Evolutionary conservation across 2,329 filamentous ascomycete genomes (phyloP).

Genomic region (Ascochyta viciae-villosae): DNA sequence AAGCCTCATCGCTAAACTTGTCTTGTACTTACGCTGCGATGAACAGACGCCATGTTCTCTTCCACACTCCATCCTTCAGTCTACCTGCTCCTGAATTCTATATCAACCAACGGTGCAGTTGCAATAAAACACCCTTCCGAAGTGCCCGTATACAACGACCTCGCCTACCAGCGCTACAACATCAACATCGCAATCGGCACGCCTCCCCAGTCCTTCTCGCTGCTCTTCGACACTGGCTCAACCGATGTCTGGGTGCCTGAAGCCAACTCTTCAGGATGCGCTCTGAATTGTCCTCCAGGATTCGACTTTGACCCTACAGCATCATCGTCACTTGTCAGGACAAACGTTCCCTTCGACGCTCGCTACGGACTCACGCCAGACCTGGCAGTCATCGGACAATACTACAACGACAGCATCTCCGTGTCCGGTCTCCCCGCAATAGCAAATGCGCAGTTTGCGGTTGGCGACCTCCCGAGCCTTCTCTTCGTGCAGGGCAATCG

Average conservation of each 20-base stretch:
- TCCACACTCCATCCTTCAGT: not conserved
- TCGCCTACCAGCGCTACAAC: slow-evolving; percentile 17
- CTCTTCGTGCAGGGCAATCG: slow-evolving; percentile 14
- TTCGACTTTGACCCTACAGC: slow-evolving; percentile 7
- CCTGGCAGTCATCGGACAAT: slow-evolving; percentile 18
- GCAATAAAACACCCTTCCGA: not conserved
- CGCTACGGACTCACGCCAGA: slow-evolving; percentile 23
- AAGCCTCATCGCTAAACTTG: not conserved
- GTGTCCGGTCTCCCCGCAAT: not conserved
- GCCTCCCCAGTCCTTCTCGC: slow-evolving; percentile 16
- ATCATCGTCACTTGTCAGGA: not conserved
- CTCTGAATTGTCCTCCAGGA: slow-evolving; percentile 13
- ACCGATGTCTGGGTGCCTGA: slow-evolving; percentile 21
- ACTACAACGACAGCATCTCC: slow-evolving; percentile 21
- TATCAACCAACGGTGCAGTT: not conserved
- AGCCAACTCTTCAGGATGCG: slow-evolving; percentile 18
- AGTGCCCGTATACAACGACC: slow-evolving; percentile 7
- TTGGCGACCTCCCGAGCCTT: slow-evolving; percentile 10
- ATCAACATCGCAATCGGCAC: slow-evolving; percentile 19
- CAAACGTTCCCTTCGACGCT: slow-evolving; percentile 14
- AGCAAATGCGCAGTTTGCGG: slow-evolving; percentile 7
- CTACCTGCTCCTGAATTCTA: not conserved
- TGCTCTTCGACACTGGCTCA: slow-evolving; percentile 20
- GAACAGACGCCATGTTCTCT: not conserved
- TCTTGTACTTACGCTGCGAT: not conserved